Base-by-base conservation (phyloP, 345 rosid genomes). In the Moricandia arvensis region DNA sequence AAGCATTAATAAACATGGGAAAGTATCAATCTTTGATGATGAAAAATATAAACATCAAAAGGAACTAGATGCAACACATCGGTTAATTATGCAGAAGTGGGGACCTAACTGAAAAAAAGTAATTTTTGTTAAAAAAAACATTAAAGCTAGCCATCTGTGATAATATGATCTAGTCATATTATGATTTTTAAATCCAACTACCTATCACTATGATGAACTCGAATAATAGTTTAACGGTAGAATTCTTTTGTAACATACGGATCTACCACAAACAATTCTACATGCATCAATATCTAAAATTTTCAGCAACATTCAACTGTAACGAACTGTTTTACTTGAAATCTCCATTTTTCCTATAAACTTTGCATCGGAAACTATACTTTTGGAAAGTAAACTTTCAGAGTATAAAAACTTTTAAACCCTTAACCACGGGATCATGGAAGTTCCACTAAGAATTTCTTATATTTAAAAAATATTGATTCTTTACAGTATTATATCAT, bases 61-160 rank as follows among this genome's bases (percentile, higher is more conserved):
- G 60, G 12, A 77, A 71, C 41, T 47, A 58, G 67, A 71, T 27
- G 45, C 68, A 77, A 55, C 55, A 65, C 27, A 66, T 72, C 38
- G 64, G 37, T 78, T 37, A 35, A 37, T 72, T 24, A 53, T 73
- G 81, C 59, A 12, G 13, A 68, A 51, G 75, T 79, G 78, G 66
- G 75, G 75, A 61, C 81, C 78, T 45, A 21, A 21, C 2, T 21
- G 24, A 21, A 21, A 21, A 21, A 21, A 21, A 21, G 24, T 21
- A 21, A 21, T 21, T 21, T 21, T 21, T 21, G 24, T 21, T 21
- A 21, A 21, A 21, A 21, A 21, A 21, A 21, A 21, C 24, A 21
- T 21, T 21, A 21, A 21, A 21, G 24, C 24, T 21, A 21, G 24
- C 24, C 24, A 21, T 21, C 24, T 21, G 24, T 21, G 24, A 21